Evolutionary conservation across 1,284 basidiomycete species (phyloP).

Genomic region (Earliella scabrosa): DNA sequence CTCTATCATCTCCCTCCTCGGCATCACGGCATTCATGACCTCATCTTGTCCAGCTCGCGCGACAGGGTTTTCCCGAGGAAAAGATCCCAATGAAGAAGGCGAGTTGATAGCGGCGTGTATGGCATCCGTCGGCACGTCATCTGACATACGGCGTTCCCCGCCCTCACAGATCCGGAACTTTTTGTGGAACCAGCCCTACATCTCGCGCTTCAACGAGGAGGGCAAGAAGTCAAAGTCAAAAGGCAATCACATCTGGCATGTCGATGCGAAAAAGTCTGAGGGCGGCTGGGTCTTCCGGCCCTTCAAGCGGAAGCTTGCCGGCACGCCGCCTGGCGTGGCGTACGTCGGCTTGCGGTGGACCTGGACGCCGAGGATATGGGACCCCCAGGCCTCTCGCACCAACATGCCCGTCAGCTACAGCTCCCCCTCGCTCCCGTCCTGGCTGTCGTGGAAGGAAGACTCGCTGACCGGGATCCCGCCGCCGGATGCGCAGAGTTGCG

Average conservation of each 20-base stretch:
- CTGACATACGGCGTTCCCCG: constrained; percentile 13
- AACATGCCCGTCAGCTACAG: constrained; percentile 82
- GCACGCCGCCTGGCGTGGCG: constrained; percentile 80
- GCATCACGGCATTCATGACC: constrained; percentile 15
- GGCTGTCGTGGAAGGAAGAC: constrained; percentile 90
- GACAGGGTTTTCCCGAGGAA: constrained; percentile 82
- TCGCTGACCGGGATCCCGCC: constrained; percentile 75
- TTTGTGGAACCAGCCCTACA: constrained; percentile 92
- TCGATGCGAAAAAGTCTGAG: constrained; percentile 86
- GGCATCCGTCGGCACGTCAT: constrained; percentile 19
- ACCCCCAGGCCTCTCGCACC: constrained; percentile 87
- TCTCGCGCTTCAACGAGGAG: constrained; percentile 98
- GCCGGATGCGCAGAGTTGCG: constrained; percentile 71
- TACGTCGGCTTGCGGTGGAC: constrained; percentile 86
- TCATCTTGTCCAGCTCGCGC: constrained; percentile 58
- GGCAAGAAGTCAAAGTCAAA: constrained; percentile 99
- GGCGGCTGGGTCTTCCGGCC: constrained; percentile 93
- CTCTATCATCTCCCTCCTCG: constrained; percentile 3
- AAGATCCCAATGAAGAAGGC: constrained; percentile 91
- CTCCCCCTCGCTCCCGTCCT: constrained; percentile 82
- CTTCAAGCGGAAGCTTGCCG: constrained; percentile 87
- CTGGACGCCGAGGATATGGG: constrained; percentile 96
- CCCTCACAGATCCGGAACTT: constrained; percentile 86
- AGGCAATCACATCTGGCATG: constrained; percentile 99
- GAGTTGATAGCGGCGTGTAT: constrained; percentile 27